Base-by-base conservation (phyloP, 2,329 filamentous ascomycete genomes). In the Fusarium anthophilum region DNA sequence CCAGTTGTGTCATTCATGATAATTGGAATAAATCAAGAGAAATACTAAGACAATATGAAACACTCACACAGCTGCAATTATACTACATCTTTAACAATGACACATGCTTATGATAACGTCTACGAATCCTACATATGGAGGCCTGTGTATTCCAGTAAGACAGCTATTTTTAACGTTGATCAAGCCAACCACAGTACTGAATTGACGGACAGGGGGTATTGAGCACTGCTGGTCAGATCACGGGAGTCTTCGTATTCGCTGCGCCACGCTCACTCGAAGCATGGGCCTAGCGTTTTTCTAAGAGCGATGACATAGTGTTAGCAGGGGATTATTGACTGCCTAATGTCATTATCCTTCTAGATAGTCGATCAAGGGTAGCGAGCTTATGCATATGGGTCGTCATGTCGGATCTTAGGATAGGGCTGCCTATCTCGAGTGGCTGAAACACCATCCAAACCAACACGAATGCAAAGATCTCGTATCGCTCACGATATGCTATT, bases 221-320 rank as follows among this genome's bases (percentile, higher is more conserved):
- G 38, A 24, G 24, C 45, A 26, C 17, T 41, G 37, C 22, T 56
- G 13, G 54, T 20, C 28, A 43, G 20, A 30, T 50, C 30, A 50
- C 41, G 55, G n/a, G 32, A 35, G 20, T 35, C 37, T 58, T 58
- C 51, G 60, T 63, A 58, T 63, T 63, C 39, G 37, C 53, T 63
- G 53, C 60, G 60, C 60, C 60, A 63, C 60, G 37, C 55, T 50
- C 15, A 22, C n/a, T 61, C 24, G n/a, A 20, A 35, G 12, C 20
- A 18, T n/a, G 32, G 10, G 14, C 9, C 28, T 37, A 11, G 32
- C 32, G 9, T 11, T 45, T 30, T 59, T n/a, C 18, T 57, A 3
- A n/a, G 32, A 59, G 17, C 18, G 10, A 63, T 63, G 39, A 39
- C 60, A 63, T 59, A 38, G 53, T 43, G 22, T 39, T 18, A 24